Evolutionary conservation across 2,329 filamentous ascomycete genomes (phyloP), one percentile per base, ranked within the genome.

Genomic region (Paecilomyces niveus): DNA sequence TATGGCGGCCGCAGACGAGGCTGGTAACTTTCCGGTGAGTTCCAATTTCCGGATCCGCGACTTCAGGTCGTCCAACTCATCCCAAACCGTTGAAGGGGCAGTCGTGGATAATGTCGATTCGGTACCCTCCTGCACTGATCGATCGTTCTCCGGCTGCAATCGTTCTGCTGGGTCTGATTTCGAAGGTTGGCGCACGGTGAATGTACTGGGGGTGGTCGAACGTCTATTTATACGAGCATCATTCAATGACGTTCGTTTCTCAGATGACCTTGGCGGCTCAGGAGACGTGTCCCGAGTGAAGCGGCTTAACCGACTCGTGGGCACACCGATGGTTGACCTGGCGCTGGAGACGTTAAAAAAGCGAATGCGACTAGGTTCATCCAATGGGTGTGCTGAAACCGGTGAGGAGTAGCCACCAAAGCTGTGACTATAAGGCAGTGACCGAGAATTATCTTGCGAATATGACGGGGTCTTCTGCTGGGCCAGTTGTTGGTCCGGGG

Each of bases 31-130:
- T 59, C 92, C 92, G 2, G 90, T 95, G 65, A 95, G 76, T 72
- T 97, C 94, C 9, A 99, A 83, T 60, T 91, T 89, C 65, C 90
- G 87, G 66, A 99, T 96, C 31, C 94, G 86, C 49, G 90, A 94
- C 72, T 97, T 97, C 53, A 99, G 78, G 63, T 97, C 94, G 66
- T 97, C 94, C 29, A 99, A 78, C 74, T 99, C 94, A 70, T 97
- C 94, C 94, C 94, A 99, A 2, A 99, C 90, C 0, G 92, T 97
- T 1, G 92, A 95, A 11, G 92, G 90, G 1, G 90, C 91, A 1
- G 88, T 92, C 0, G 90, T 94, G 0, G 94, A 97, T 33, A 89
- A 82, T 0, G 89, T 93, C 0, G 94, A 97, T 67, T 94, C 91
- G 0, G 91, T 92, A 8, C 87, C 88, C 67, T 92, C 87, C 21